These are phyloP conservation scores for Annulohypoxylon nitens DNA, from an alignment of 495 filamentous ascomycete species.

Conservation along the genomic window DNA sequence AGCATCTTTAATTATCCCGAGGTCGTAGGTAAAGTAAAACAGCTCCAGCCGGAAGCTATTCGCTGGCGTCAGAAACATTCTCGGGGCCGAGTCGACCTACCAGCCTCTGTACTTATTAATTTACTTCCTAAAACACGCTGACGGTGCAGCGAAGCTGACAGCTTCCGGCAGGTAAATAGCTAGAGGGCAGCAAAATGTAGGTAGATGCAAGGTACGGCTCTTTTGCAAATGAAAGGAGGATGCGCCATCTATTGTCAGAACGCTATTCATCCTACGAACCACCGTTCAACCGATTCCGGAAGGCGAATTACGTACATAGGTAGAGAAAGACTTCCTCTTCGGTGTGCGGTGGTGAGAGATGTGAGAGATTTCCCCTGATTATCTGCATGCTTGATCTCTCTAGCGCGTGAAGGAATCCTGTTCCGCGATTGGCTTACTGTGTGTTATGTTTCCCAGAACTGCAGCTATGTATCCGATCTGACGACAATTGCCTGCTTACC, in stretches of 20 bases:
- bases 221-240: slow-evolving; percentile 35
- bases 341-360: background rate
- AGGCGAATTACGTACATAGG: background rate
- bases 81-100: background rate
- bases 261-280: slow-evolving; percentile 33
- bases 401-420: slow-evolving; percentile 3
- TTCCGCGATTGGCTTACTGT: slow-evolving; percentile 21
- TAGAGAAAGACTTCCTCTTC: background rate
- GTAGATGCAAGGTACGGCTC: background rate
- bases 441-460: background rate
- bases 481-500: slow-evolving; percentile 6
- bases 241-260: slow-evolving; percentile 11
- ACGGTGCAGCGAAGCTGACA: slow-evolving; percentile 3
- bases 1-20: background rate
- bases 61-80: slow-evolving; percentile 4
- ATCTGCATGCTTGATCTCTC: background rate
- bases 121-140: background rate
- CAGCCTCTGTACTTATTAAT: background rate
- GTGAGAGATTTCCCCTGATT: background rate
- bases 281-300: slow-evolving; percentile 5
- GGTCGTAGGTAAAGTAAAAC: slow-evolving; percentile 1
- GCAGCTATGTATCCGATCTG: slow-evolving; percentile 13
- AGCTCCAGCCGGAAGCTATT: background rate
- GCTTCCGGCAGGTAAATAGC: background rate
- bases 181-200: background rate